Base-by-base conservation (phyloP, 495 filamentous ascomycete genomes). In the Podospora bellae-mahoneyi region DNA sequence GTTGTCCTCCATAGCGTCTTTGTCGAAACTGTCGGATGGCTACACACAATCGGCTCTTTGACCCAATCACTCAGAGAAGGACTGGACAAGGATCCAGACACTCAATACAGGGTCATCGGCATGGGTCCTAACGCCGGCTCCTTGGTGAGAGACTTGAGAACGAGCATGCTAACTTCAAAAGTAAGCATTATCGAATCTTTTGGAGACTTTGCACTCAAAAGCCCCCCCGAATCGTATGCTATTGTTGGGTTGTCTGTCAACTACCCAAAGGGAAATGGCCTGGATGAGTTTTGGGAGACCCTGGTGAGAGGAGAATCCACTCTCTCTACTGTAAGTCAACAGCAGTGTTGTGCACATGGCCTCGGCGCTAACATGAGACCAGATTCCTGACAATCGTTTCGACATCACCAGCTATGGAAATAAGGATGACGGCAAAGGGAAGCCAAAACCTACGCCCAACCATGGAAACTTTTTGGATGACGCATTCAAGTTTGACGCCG, bases 401-500 rank as follows among this genome's bases (percentile, higher is more conserved):
- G 55, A 20, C 6, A 20, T 19, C 23, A 26, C 55, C 55, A 5
- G 18, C 19, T 26, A 58, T 58, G n/a, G 55, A 20, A 9, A 5
- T 3, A 58, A 19, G 15, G 2, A 19, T 18, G n/a, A 20, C 18
- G 55, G 23, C 4, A 20, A 20, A 58, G 19, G 55, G 4, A 58
- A 20, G 19, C 23, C 9, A 4, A 58, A 20, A 18, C 55, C 23
- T 20, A 58, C 23, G 0, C 7, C 39, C 9, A 48, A 48, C 39
- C 39, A 48, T 48, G 64, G 60, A 1, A 70, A 67, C 32, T 72
- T 72, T 54, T 9, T 70, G 13, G 32, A 60, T 26, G 67, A 70
- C 30, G 64, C 67, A 1, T 69, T 66, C 68, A 60, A 60, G 1
- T 86, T 86, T 67, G 84, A 86, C 67, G 77, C 81, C 2, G 66